These are phyloP conservation scores for Ceratocystis harringtonii DNA, from an alignment of 2,329 filamentous ascomycete genomes.

Conservation along the genomic window DNA sequence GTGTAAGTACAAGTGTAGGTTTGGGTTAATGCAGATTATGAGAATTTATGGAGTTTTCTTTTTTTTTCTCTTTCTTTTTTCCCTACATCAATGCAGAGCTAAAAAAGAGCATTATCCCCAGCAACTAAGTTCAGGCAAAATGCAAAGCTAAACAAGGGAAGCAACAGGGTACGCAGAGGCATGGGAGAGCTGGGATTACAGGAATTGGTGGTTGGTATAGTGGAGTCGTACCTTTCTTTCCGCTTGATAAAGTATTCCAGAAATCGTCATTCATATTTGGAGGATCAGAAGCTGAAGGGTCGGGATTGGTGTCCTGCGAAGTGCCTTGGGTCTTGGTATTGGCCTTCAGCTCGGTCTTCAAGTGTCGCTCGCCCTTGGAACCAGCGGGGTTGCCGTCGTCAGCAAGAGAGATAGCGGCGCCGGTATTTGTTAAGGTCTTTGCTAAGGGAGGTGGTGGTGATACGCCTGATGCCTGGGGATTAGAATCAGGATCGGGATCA, in stretches of 20 bases:
- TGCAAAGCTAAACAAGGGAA: neutral
- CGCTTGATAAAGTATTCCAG: conserved; percentile 9
- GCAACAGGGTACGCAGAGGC: neutral
- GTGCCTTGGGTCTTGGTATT: neutral
- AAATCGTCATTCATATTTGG: conserved; percentile 11
- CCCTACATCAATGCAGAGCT: neutral
- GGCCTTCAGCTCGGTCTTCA: neutral
- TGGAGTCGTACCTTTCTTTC: conserved; percentile 6
- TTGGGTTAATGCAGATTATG: neutral
- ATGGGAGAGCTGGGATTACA: neutral
- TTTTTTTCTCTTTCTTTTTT: neutral
- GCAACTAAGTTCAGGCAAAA: neutral
- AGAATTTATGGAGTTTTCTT: conserved; percentile 1
- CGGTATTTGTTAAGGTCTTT: neutral
- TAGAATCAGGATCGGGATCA: conserved; percentile 1
- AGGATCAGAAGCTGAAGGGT: conserved; percentile 4
- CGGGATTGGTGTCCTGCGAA: neutral
- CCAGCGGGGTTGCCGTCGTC: neutral
- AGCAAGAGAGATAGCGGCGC: neutral
- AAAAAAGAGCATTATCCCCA: neutral
- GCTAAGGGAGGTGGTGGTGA: neutral
- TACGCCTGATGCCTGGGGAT: neutral
- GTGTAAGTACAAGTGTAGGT: neutral
- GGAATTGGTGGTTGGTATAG: conserved; percentile 10
- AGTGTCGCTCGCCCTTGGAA: neutral